Conservation (phyloP, 768 basidiomycete genomes). For the Panellus pusillus region DNA sequence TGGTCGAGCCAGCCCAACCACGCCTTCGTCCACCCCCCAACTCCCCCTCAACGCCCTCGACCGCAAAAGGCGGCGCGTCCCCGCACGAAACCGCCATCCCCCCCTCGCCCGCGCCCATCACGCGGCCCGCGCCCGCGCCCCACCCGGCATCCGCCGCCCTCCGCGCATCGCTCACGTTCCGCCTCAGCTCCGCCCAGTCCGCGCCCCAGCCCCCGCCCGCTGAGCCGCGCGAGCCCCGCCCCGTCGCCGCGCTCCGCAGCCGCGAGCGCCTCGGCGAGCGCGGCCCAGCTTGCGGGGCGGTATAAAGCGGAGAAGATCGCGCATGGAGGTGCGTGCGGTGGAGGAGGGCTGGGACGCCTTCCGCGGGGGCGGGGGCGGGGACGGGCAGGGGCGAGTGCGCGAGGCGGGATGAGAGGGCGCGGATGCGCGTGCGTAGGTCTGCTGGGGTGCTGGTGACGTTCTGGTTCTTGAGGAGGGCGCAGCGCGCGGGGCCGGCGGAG, state of each 20-base stretch:
- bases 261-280: constrained; percentile 11
- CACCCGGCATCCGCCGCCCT: constrained; percentile 12
- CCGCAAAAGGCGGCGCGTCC: constrained; percentile 11
- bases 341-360: constrained; percentile 7
- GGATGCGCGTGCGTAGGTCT: constrained; percentile 10
- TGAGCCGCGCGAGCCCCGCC: background rate
- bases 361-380: background rate
- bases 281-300: constrained; percentile 11
- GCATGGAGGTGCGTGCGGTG: constrained; percentile 8
- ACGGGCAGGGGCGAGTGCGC: constrained; percentile 2
- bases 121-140: constrained; percentile 1
- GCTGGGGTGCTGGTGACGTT: background rate
- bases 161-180: constrained; percentile 13
- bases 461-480: background rate
- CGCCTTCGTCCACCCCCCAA: constrained; percentile 7
- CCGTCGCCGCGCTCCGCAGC: constrained; percentile 7
- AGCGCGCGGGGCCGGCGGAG: constrained; percentile 10
- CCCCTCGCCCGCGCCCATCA: constrained; percentile 12
- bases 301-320: constrained; percentile 14
- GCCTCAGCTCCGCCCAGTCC: constrained; percentile 6
- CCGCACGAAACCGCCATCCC: constrained; percentile 16
- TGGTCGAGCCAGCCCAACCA: constrained; percentile 14
- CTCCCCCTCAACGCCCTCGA: constrained; percentile 6
- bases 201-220: constrained; percentile 2
- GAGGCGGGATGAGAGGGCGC: constrained; percentile 3